Percentiles rank a stretch among this genome's conserved stretches.
Evolutionary conservation across 495 filamentous ascomycete genomes (phyloP).

Genomic region (Trichocladium uniseriatum): DNA sequence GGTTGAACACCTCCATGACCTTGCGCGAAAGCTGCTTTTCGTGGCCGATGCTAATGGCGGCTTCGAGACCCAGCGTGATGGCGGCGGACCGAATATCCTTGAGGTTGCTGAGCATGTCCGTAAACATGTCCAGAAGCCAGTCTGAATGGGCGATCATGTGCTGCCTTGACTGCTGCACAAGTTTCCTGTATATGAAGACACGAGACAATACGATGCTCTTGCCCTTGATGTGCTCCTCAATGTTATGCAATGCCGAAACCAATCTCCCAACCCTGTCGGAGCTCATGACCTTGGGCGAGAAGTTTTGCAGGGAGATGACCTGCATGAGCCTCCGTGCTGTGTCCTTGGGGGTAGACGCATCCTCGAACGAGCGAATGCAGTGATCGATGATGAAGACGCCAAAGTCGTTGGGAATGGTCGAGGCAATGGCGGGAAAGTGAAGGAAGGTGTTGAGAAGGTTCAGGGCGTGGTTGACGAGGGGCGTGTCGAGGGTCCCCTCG

Average conservation of each 20-base stretch:
- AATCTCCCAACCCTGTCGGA: constrained; percentile 55
- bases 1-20: constrained; percentile 56
- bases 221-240: constrained; percentile 67
- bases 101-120: constrained; percentile 65
- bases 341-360: constrained; percentile 55
- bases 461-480: constrained; percentile 64
- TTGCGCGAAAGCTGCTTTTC: constrained; percentile 54
- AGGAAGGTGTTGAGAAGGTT: constrained; percentile 65
- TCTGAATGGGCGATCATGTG: constrained; percentile 55
- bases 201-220: constrained; percentile 67
- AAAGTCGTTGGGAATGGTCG: constrained; percentile 63
- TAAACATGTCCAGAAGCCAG: constrained; percentile 77
- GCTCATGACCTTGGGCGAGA: constrained; percentile 64
- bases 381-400: constrained; percentile 70
- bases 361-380: constrained; percentile 56
- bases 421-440: constrained; percentile 54
- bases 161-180: constrained; percentile 57
- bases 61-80: constrained; percentile 59
- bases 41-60: constrained; percentile 53
- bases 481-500: constrained; percentile 46
- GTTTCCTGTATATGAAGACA: constrained; percentile 62
- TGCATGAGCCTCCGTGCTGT: constrained; percentile 68
- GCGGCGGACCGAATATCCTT: constrained; percentile 69
- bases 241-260: constrained; percentile 54
- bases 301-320: constrained; percentile 66